Evolutionary conservation across 192 early-diverging fungal species (phyloP), one percentile per base, ranked within the genome.

Genomic region (Coemansia sp.): DNA sequence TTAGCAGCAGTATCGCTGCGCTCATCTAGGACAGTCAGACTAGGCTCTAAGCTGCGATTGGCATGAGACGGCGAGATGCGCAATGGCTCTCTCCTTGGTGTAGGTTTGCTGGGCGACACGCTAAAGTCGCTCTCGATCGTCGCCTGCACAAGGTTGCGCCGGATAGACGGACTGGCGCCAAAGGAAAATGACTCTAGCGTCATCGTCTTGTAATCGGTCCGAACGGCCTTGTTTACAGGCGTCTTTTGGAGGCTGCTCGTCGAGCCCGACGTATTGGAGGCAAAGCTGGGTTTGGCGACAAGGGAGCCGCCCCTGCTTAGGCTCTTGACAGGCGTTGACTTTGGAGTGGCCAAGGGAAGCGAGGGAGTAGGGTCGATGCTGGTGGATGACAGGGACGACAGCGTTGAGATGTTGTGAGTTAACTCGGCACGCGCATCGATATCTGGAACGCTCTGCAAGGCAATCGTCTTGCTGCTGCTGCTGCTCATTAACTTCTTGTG

Each of bases 121-220:
- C 67, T 74, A 41, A 79, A 70, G 35, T 74, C 71, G 6, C 64
- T 22, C 20, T 71, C 72, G 11, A 80, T 80, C 11, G 72, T 71
- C 25, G 68, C 29, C 53, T 80, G 77, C 37, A 73, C 64, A 9
- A 65, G 65, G 36, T 59, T 71, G 25, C 77, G 68, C 43, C 53
- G 51, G 27, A 71, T 67, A 5, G 80, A 74, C 7, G 75, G 68
- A 2, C 75, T 69, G 9, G 67, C 36, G 9, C 70, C 70, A 74
- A 83, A 77, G 7, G 70, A 70, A 35, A 77, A 83, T 10, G 74
- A 74, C 42, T 98, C 93, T 6, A 98, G 74, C 2, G 93, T 94
- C 45, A 89, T 84, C 6, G 85, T 85, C 27, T 88, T 87, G 68
- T 88, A 92, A 68, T 98, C 94, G 20, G 94, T 96, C 6, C 97